These are phyloP conservation scores for Sphaerobolus stellatus DNA, from an alignment of 1,284 basidiomycete genomes.

Conservation along the genomic window DNA sequence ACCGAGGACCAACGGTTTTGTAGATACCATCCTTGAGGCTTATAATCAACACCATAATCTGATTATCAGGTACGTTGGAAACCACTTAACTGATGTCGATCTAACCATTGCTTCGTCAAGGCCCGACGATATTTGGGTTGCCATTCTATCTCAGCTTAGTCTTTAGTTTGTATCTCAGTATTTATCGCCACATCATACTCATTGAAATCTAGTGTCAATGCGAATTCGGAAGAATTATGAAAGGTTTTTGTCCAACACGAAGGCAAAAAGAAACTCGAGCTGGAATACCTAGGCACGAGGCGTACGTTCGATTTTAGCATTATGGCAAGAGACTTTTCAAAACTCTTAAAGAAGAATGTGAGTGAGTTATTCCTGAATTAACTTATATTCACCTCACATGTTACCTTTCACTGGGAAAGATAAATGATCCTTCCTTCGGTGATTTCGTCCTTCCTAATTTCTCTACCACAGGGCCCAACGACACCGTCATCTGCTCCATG, in stretches of 20 bases:
- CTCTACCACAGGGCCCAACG: constrained; percentile 44
- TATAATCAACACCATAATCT: constrained; percentile 40
- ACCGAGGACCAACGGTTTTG: constrained; percentile 36
- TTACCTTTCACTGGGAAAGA: not conserved
- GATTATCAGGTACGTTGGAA: constrained; percentile 24
- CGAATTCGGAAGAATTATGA: constrained; percentile 40
- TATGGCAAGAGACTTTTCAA: constrained; percentile 35
- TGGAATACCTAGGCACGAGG: constrained; percentile 27
- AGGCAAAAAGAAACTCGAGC: constrained; percentile 33
- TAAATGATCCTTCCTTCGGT: constrained; percentile 36
- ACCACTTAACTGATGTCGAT: not conserved
- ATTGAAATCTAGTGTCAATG: constrained; percentile 31
- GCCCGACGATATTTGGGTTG: constrained; percentile 5
- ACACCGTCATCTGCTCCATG: constrained; percentile 41
- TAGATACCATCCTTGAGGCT: constrained; percentile 36
- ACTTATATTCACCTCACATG: no score
- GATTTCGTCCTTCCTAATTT: constrained; percentile 48
- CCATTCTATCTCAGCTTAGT: constrained; percentile 3
- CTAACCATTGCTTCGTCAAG: not conserved
- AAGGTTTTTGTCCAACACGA: constrained; percentile 41
- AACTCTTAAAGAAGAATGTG: constrained; percentile 32
- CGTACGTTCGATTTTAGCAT: constrained; percentile 35
- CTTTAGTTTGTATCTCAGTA: not conserved
- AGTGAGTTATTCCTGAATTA: no score
- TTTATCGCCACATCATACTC: not conserved